phyloP scores from a whole-genome alignment of 768 basidiomycete species.

The Rhodotorula paludigena region DNA sequence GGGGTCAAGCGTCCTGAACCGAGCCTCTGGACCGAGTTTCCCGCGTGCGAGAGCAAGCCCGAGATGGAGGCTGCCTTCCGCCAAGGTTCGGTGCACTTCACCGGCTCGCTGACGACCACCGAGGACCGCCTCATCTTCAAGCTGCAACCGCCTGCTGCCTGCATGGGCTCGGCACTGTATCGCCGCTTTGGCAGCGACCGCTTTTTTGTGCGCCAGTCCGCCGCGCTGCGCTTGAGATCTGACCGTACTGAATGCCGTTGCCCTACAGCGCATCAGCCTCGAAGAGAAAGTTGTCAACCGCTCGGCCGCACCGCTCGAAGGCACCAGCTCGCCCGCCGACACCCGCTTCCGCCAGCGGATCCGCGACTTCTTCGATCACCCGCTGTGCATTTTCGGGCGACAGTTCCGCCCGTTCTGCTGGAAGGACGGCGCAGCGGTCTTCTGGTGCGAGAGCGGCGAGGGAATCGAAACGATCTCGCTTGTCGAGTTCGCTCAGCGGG shows the following conservation, averaged over 20 bases:
- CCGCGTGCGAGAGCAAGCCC: slow-evolving; percentile 11
- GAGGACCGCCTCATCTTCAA: slow-evolving; percentile 2
- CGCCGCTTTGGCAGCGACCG: slow-evolving; percentile 21
- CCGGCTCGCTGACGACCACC: background rate
- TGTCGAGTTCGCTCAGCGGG: slow-evolving; percentile 16
- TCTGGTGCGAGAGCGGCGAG: slow-evolving; percentile 18
- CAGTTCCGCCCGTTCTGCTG: slow-evolving; percentile 22
- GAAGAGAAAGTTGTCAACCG: slow-evolving; percentile 11
- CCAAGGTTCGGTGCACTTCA: slow-evolving; percentile 15
- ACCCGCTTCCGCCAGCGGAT: background rate
- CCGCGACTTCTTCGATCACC: slow-evolving; percentile 6
- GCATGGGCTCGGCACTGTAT: slow-evolving; percentile 12
- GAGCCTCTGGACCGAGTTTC: slow-evolving; percentile 17
- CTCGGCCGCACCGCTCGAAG: slow-evolving; percentile 1
- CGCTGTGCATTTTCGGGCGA: slow-evolving; percentile 19
- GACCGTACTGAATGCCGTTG: background rate
- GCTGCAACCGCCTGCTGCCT: slow-evolving; percentile 10
- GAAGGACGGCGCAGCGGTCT: slow-evolving; percentile 30
- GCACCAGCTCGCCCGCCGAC: background rate
- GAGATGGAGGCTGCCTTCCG: slow-evolving; percentile 22
- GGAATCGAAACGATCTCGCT: slow-evolving; percentile 17
- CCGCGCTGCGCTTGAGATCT: no score
- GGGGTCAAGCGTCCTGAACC: background rate
- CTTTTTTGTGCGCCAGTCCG: slow-evolving; percentile 21
- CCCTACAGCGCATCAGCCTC: slow-evolving; percentile 18